phyloP scores from a whole-genome alignment of 345 rosid genomes.

The Raphanus raphanistrum region DNA sequence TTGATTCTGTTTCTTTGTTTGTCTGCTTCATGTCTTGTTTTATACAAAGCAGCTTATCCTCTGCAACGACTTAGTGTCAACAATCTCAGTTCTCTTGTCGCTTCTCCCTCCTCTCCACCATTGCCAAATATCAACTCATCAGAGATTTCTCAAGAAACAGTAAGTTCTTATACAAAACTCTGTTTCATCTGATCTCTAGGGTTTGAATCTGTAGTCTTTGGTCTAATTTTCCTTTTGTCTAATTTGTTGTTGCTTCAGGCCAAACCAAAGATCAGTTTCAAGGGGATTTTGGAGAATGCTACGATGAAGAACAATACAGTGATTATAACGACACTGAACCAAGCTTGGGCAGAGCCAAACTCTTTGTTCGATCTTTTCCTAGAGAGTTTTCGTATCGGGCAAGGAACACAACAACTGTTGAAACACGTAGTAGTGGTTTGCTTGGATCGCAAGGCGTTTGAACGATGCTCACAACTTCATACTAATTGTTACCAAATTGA shows the following conservation, averaged over 20 bases:
- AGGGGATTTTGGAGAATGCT: constrained; percentile 24
- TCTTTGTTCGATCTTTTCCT: constrained; percentile 66
- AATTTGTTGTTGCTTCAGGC: constrained; percentile 24
- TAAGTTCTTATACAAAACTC: constrained; percentile 23
- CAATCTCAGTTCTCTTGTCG: too few relatives aligned
- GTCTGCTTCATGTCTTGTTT: too few relatives aligned
- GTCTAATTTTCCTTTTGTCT: background rate
- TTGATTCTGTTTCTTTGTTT: too few relatives aligned
- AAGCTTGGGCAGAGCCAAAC: constrained; percentile 69
- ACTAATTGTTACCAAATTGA: constrained; percentile 45
- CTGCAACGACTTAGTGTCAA: too few relatives aligned
- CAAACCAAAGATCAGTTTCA: constrained; percentile 26
- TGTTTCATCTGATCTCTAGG: background rate
- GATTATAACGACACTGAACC: constrained; percentile 60
- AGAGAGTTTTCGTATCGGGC: constrained; percentile 57
- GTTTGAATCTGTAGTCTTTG: background rate
- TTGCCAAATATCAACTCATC: constrained; percentile 8
- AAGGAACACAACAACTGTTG: constrained; percentile 47
- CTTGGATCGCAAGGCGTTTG: constrained; percentile 55
- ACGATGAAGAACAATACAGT: constrained; percentile 50
- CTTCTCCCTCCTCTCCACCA: too few relatives aligned
- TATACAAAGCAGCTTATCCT: too few relatives aligned
- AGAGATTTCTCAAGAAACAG: constrained; percentile 24
- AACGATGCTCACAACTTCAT: constrained; percentile 49
- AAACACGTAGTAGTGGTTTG: constrained; percentile 56